Percentiles rank a stretch among this genome's conserved stretches.
Conservation (phyloP, 306 rosid genomes). For the Acacia confusa region DNA sequence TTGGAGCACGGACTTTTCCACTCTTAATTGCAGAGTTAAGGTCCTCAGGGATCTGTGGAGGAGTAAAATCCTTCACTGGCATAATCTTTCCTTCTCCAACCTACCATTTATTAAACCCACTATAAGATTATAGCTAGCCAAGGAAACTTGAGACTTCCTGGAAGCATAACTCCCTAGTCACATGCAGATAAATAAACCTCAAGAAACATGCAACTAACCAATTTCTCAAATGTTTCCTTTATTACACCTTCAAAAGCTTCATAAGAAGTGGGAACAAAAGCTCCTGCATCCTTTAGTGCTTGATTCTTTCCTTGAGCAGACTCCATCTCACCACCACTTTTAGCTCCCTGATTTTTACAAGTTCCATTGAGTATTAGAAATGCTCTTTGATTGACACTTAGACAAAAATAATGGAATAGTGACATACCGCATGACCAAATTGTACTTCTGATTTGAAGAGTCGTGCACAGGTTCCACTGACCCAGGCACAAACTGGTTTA, state of each 20-base stretch:
- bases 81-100: slow-evolving; percentile 59
- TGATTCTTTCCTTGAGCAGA: slow-evolving; percentile 92
- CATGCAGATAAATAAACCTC: slow-evolving; percentile 13
- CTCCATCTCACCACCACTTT: slow-evolving; percentile 93
- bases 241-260: slow-evolving; percentile 73
- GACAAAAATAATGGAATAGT: not conserved
- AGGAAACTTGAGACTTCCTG: slow-evolving; percentile 9
- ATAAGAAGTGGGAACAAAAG: slow-evolving; percentile 84
- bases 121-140: slow-evolving; percentile 1
- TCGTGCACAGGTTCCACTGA: slow-evolving; percentile 93
- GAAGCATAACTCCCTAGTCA: not conserved
- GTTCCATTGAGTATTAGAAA: slow-evolving; percentile 24
- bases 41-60: slow-evolving; percentile 95
- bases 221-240: slow-evolving; percentile 68
- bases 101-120: slow-evolving; percentile 39
- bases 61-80: slow-evolving; percentile 67
- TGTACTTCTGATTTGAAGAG: slow-evolving; percentile 93
- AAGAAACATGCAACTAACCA: slow-evolving; percentile 55
- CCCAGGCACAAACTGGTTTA: slow-evolving; percentile 97
- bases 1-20: slow-evolving; percentile 94
- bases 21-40: slow-evolving; percentile 78
- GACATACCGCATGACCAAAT: slow-evolving; percentile 94
- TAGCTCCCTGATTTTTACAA: slow-evolving; percentile 69
- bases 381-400: not conserved
- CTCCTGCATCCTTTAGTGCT: slow-evolving; percentile 86